phyloP scores from a whole-genome alignment of 2,329 filamentous ascomycete genomes.

The Trichoderma citrinoviride region DNA sequence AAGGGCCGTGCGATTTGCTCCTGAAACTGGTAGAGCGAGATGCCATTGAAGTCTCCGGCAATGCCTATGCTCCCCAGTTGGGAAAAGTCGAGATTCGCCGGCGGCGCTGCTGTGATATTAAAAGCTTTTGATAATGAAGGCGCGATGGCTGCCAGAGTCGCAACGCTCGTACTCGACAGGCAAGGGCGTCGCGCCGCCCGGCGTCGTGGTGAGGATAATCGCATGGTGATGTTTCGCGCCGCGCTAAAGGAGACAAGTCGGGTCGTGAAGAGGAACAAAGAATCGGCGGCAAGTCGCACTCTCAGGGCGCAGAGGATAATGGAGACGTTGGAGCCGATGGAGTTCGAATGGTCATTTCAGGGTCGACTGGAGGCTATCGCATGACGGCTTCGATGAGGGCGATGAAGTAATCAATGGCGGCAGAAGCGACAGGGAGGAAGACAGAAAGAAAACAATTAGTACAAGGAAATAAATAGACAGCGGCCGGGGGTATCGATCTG shows the following conservation, averaged over 20 bases:
- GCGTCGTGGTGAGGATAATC: conserved; percentile 45
- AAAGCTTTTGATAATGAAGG: conserved; percentile 48
- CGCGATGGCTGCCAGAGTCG: conserved; percentile 43
- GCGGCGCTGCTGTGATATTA: conserved; percentile 60
- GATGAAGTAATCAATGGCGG: conserved; percentile 12
- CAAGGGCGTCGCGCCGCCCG: conserved; percentile 40
- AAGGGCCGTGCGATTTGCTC: conserved; percentile 70
- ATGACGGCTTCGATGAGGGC: conserved; percentile 24
- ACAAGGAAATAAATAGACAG: not conserved
- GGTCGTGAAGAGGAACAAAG: not conserved
- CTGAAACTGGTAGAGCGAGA: conserved; percentile 84
- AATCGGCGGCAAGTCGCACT: conserved; percentile 4
- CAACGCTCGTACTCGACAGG: conserved; percentile 33
- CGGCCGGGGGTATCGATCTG: conserved; percentile 1
- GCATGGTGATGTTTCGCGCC: conserved; percentile 42
- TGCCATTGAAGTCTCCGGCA: conserved; percentile 83
- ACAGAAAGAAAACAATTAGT: not conserved
- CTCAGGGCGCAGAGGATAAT: not conserved
- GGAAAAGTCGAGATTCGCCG: conserved; percentile 73
- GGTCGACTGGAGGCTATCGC: conserved; percentile 26
- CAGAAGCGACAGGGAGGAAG: not conserved
- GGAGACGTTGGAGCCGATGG: conserved; percentile 20
- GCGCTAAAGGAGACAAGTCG: conserved; percentile 24
- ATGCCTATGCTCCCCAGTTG: conserved; percentile 80
- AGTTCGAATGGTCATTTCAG: conserved; percentile 32